Evolutionary conservation across 305 asterid genomes (phyloP), one percentile per base, ranked within the genome.

Genomic region (Salvia sclarea): DNA sequence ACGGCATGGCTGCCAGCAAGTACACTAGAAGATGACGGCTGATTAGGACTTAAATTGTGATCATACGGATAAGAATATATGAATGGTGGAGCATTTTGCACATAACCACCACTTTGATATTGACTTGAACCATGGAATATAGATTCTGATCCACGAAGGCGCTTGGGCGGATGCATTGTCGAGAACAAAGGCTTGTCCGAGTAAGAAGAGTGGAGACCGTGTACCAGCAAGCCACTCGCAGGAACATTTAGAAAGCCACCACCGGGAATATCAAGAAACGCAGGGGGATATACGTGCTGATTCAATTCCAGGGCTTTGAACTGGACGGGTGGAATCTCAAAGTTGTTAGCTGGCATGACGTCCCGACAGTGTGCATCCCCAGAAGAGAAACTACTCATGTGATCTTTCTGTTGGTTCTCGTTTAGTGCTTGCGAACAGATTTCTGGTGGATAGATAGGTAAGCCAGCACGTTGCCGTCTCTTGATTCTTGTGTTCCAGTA

Each of bases 401-500:
- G 61, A 13, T 78, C 75, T 4, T 14, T 75, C 62, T 78, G 82
- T 73, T 73, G 82, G 80, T 70, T 75, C 76, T 81, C 87, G 5
- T 74, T 70, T 55, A 57, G 49, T 50, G 82, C 57, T 70, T 71
- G 77, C 44, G 55, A 30, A 72, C 69, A 59, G 69, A 85, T 62
- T 9, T 78, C 87, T 1, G 87, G 82, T 43, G 87, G 91, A 76
- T 83, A 83, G 66, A 87, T 47, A 57, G 87, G 82, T 69, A 83
- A 68, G 62, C 87, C 94, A 48, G 82, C 83, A 52, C 91, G 94
- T 33, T 80, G 84, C 38, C 49, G 72, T 81, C 89, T 81, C 82
- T 85, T 87, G 64, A 75, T 69, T 80, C 91, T 83, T 40, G 94
- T 85, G 75, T 87, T 85, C 94, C 94, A 87, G 73, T 55, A 87